Base-by-base conservation (phyloP, 257 asterid species). In the Datura wrightii region DNA sequence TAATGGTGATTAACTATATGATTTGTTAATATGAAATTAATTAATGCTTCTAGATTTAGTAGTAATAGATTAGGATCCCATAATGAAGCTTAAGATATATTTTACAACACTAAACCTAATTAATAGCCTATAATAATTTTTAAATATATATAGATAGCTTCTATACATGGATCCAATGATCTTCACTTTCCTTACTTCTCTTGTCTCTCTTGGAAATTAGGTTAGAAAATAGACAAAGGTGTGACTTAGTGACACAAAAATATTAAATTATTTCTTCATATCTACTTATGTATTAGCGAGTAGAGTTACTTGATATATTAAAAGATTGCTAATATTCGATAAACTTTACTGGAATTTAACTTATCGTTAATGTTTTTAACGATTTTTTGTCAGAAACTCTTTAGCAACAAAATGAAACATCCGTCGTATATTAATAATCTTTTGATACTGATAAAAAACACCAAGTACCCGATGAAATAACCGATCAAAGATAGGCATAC, bases 161-260 rank as follows among this genome's bases (percentile, higher is more conserved):
- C 79, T 82, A 15, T 82, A 78, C 86, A 78, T 86, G 87, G 72
- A 84, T 85, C 86, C 85, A 90, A 88, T 87, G 89, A 84, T 85
- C 84, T 84, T 36, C 14, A 67, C 53, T 84, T 79, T 5, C 56
- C 58, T 88, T 55, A 31, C 41, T 86, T 53, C 72, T 84, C 79
- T 78, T 83, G 53, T 41, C 18, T 48, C 65, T 69, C 79, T 59
- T 46, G 48, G 31, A 24, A 24, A 84, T 83, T 84, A 74, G 85
- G 83, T 86, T 76, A 74, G 84, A 83, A 86, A 71, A 39, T 63
- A 59, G 5, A 55, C 36, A 67, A 79, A 18, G n/a, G 10, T 24
- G 31, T 24, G 31, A 24, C 31, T 24, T 0, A 31, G 10, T 37
- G 50, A 67, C 1, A 42, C 15, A 66, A 66, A 37, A 3, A 37